A percentile compares a stretch with the other conserved stretches of the same genome.
phyloP scores from a whole-genome alignment of 2,329 filamentous ascomycete species.

The Colletotrichum sp. region DNA sequence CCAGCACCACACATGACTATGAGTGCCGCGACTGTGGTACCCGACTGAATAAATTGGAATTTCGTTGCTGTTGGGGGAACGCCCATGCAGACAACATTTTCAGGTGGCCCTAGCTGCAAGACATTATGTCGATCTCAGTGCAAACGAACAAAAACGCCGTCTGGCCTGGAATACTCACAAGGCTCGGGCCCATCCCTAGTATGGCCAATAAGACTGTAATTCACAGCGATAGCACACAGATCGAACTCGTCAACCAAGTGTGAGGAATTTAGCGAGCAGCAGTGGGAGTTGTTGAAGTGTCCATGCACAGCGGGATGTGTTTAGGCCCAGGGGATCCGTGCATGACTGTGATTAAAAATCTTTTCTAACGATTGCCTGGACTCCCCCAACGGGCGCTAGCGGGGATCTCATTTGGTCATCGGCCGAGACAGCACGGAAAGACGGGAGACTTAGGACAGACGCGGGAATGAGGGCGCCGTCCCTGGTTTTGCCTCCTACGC shows the following conservation, averaged over 20 bases:
- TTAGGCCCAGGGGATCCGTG: too few species aligned
- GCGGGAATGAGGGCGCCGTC: background rate
- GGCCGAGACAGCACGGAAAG: background rate
- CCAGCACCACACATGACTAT: too few species aligned
- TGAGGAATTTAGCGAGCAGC: too few species aligned
- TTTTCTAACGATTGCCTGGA: background rate
- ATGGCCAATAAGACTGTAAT: too few species aligned
- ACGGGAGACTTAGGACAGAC: background rate
- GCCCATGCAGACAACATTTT: background rate
- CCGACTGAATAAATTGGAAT: too few species aligned
- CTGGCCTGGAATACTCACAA: too few species aligned
- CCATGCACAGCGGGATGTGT: too few species aligned
- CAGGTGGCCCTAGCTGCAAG: background rate
- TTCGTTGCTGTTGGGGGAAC: too few species aligned
- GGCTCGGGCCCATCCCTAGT: accelerated
- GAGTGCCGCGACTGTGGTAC: too few species aligned
- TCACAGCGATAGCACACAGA: too few species aligned
- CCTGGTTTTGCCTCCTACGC: background rate
- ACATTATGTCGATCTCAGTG: background rate
- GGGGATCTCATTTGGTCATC: background rate
- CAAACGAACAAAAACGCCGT: background rate
- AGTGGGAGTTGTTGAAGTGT: too few species aligned
- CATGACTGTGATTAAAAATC: background rate
- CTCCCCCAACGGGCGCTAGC: background rate
- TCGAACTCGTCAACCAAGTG: too few species aligned